Base-by-base conservation (phyloP, 495 filamentous ascomycete genomes). In the Antarctomyces pellizariae region DNA sequence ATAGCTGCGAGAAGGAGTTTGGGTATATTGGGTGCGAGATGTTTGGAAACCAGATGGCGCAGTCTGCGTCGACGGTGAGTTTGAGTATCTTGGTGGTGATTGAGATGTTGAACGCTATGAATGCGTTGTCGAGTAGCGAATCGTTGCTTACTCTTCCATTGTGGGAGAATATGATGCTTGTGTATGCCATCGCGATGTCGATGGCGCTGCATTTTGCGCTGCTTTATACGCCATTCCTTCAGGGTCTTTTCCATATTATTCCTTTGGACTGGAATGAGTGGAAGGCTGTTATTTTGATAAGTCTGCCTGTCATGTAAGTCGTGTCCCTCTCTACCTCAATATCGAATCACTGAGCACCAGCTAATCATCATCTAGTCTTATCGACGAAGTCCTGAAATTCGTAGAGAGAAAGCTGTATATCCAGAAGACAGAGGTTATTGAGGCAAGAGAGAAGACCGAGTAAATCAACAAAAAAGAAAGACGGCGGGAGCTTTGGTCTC, bases 21-120 rank as follows among this genome's bases (percentile, higher is more conserved):
- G 67, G 84, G 1, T 71, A 84, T 38, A 78, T 93, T 45, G 84
- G 83, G 27, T 99, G 89, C 50, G 57, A 71, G 38, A 99, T 99
- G 64, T 99, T 99, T 55, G 46, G 59, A 26, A 77, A 91, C 41
- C 69, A 86, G 35, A 75, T 78, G 65, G 62, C 79, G 33, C 86
- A 79, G 48, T 68, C 83, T 12, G 89, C 80, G 3, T 93, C 84
- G n/a, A 99, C 89, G 3, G 66, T 95, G 16, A 91, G 80, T 10
- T 65, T 99, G 18, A 89, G 53, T 18, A 75, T 74, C 44, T 63
- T 99, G 14, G 89, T 99, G 16, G 80, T 92, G 34, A 95, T 99
- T 44, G 89, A 99, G 59, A 99, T 99, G 89, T 57, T 99, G 38
- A 99, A 99, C 52, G 89, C 89, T 32, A 91, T 99, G 78, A 99